These are phyloP conservation scores for Boletus rufocinnamomeus DNA, from an alignment of 768 basidiomycete species.

Conservation along the genomic window DNA sequence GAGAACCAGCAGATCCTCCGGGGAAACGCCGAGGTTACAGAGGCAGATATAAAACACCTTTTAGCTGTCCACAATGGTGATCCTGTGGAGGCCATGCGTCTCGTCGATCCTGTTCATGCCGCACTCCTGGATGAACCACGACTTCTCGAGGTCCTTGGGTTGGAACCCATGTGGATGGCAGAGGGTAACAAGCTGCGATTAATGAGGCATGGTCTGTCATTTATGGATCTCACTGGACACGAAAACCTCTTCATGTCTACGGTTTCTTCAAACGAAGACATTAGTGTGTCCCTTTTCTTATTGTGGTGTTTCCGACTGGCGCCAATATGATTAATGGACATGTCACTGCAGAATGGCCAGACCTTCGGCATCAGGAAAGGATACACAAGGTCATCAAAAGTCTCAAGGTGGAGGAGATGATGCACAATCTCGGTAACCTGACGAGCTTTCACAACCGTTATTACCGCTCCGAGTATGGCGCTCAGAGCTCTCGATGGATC, in stretches of 20 bases:
- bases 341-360: slow-evolving; percentile 18
- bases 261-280: neutral
- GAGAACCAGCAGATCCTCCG: neutral
- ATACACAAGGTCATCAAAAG: slow-evolving; percentile 5
- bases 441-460: slow-evolving; percentile 41
- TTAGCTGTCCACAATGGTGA: slow-evolving; percentile 11
- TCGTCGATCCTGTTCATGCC: slow-evolving; percentile 16
- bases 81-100: slow-evolving; percentile 19
- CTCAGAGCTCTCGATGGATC: slow-evolving; percentile 42
- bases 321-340: neutral
- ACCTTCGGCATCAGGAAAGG: slow-evolving; percentile 16
- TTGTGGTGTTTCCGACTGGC: neutral
- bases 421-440: slow-evolving; percentile 37
- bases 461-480: slow-evolving; percentile 36
- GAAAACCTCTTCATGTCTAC: neutral
- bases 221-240: slow-evolving; percentile 17
- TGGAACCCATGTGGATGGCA: slow-evolving; percentile 20
- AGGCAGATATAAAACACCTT: slow-evolving; percentile 1
- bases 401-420: slow-evolving; percentile 32
- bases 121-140: slow-evolving; percentile 20
- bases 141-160: slow-evolving; percentile 17
- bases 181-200: slow-evolving; percentile 21
- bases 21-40: neutral
- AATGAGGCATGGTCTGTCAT: slow-evolving; percentile 11
- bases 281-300: neutral